A percentile compares a stretch with the other conserved stretches of the same genome.
Conservation (phyloP, 1,284 basidiomycete species). For the Cyathus pygmaeus region DNA sequence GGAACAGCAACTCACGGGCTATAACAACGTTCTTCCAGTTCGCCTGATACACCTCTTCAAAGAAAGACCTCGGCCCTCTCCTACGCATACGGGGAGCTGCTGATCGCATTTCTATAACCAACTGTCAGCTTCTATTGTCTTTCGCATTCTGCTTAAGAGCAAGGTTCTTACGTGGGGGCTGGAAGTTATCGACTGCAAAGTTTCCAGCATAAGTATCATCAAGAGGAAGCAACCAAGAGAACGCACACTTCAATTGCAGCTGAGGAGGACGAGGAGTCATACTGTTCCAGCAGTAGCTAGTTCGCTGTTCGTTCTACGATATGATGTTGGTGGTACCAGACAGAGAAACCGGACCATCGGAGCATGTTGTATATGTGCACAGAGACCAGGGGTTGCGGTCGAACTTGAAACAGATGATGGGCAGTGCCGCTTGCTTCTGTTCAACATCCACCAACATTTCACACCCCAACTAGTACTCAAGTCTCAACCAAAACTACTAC, state of each 20-base stretch:
- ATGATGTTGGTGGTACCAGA: conserved; percentile 47
- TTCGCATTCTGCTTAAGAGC: not conserved
- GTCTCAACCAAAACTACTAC: no score
- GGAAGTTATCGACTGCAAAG: conserved; percentile 40
- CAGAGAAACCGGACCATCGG: conserved; percentile 28
- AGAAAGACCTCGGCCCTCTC: conserved; percentile 36
- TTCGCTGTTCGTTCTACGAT: no score
- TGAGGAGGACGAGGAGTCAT: conserved; percentile 47
- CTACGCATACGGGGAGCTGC: conserved; percentile 1
- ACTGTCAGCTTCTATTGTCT: not conserved
- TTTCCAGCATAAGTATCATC: not conserved
- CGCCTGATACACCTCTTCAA: conserved; percentile 45
- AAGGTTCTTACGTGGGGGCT: not conserved
- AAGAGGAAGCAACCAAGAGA: not conserved
- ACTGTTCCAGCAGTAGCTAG: conserved; percentile 24
- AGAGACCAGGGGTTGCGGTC: no score
- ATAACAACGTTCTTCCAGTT: conserved; percentile 51
- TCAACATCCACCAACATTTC: no score
- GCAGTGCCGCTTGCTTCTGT: no score
- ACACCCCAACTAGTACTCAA: no score
- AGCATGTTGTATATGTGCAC: no score
- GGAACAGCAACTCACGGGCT: conserved; percentile 33
- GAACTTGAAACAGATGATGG: no score
- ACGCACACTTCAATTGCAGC: conserved; percentile 48
- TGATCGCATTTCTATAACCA: not conserved